These are phyloP conservation scores for Cystobasidium onofrii DNA, from an alignment of 768 basidiomycete genomes.

Conservation along the genomic window DNA sequence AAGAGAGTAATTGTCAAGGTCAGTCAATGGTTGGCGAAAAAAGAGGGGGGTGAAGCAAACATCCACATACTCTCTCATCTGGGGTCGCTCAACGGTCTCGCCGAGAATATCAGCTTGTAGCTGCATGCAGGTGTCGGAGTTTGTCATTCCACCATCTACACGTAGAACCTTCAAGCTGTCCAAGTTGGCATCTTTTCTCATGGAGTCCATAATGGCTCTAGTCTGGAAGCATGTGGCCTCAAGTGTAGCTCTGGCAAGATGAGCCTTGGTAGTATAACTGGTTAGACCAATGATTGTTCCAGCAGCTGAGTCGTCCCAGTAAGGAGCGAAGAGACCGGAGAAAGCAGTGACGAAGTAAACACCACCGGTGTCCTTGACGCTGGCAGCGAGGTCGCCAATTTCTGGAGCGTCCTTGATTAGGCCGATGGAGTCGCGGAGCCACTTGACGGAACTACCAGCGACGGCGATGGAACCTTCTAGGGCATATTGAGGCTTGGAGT, in stretches of 20 bases:
- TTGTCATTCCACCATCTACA: conserved; percentile 98
- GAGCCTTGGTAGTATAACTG: conserved; percentile 61
- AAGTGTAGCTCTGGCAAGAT: conserved; percentile 63
- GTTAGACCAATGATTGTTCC: conserved; percentile 79
- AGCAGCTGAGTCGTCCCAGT: conserved; percentile 90
- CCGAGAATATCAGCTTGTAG: conserved; percentile 82
- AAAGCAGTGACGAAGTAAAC: conserved; percentile 93
- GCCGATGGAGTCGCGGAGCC: conserved; percentile 81
- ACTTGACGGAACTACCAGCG: conserved; percentile 90
- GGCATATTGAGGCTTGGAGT: conserved; percentile 74
- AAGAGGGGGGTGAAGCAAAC: not conserved
- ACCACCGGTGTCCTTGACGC: conserved; percentile 71
- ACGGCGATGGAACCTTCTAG: conserved; percentile 92
- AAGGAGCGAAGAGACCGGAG: conserved; percentile 88
- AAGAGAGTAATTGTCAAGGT: not conserved
- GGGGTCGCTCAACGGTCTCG: conserved; percentile 80
- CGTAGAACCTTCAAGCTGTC: conserved; percentile 69
- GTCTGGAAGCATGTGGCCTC: conserved; percentile 97
- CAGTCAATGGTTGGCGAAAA: not conserved
- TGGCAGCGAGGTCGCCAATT: conserved; percentile 72
- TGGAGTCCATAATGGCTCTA: conserved; percentile 85
- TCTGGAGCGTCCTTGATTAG: conserved; percentile 72
- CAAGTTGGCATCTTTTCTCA: conserved; percentile 63
- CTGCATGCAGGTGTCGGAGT: conserved; percentile 69
- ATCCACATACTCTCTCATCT: conserved; percentile 81